A percentile compares a stretch with the other conserved stretches of the same genome.
Evolutionary conservation across 192 early-diverging fungal genomes (phyloP).

Genomic region (Allomyces javanicus): DNA sequence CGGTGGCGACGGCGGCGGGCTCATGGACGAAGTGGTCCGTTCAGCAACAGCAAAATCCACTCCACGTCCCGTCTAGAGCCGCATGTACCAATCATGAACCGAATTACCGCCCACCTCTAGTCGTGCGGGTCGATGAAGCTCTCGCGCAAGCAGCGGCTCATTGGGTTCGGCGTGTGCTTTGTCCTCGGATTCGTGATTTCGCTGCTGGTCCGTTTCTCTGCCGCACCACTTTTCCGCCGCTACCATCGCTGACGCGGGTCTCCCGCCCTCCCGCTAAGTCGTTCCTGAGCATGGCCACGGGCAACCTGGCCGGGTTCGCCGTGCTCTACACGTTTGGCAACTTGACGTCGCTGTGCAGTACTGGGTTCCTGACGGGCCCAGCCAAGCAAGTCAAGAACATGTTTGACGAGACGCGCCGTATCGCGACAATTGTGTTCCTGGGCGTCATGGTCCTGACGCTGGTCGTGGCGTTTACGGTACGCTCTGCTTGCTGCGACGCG

Average conservation of each 20-base stretch:
- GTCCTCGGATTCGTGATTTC: slow-evolving; percentile 58
- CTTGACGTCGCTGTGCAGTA: slow-evolving; percentile 59
- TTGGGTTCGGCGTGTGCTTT: slow-evolving; percentile 37
- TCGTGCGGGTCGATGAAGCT: neutral
- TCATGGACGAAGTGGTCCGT: too few relatives aligned
- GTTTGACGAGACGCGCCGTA: neutral
- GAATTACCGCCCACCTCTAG: neutral
- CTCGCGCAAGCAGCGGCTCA: neutral
- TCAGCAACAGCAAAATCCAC: too few relatives aligned
- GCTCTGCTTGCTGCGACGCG: slow-evolving; percentile 2
- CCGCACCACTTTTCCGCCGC: neutral
- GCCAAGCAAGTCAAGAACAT: neutral
- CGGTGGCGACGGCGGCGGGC: too few relatives aligned
- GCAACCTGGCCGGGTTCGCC: slow-evolving; percentile 55
- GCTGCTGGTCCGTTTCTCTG: slow-evolving; percentile 31
- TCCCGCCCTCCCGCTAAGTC: slow-evolving; percentile 23
- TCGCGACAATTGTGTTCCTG: slow-evolving; percentile 33
- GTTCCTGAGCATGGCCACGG: slow-evolving; percentile 29
- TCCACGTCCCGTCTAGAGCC: too few relatives aligned
- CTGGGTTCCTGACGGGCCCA: slow-evolving; percentile 76
- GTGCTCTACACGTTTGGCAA: slow-evolving; percentile 83
- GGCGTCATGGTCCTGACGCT: slow-evolving; percentile 46
- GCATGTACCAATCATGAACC: too few relatives aligned
- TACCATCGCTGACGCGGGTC: neutral
- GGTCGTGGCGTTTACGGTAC: slow-evolving; percentile 46